phyloP scores from a whole-genome alignment of 352 stramenopile genomes.

The Globisporangium recalcitrans region DNA sequence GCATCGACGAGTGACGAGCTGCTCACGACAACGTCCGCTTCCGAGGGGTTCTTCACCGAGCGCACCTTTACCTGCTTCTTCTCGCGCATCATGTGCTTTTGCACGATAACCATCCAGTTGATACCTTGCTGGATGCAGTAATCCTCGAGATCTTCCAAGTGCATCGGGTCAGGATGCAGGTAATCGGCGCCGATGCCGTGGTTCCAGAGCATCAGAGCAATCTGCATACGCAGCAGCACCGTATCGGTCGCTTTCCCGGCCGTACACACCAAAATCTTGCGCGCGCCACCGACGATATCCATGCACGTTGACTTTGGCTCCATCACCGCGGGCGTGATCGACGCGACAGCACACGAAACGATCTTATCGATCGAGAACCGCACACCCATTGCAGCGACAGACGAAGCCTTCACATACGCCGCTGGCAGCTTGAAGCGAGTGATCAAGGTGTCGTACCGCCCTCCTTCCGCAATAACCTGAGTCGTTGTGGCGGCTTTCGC shows the following conservation, averaged over 20 bases:
- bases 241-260: conserved; percentile 67
- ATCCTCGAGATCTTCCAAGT: conserved; percentile 79
- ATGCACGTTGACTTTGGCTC: conserved; percentile 31
- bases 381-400: conserved; percentile 75
- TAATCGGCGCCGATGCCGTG: conserved; percentile 74
- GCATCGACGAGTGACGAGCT: conserved; percentile 59
- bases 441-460: conserved; percentile 78
- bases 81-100: conserved; percentile 77
- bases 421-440: conserved; percentile 80
- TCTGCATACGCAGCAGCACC: conserved; percentile 72
- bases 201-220: conserved; percentile 70
- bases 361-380: conserved; percentile 87
- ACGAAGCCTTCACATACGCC: conserved; percentile 63
- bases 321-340: conserved; percentile 23
- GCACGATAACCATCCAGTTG: conserved; percentile 83
- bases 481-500: conserved; percentile 27
- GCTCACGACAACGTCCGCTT: conserved; percentile 65
- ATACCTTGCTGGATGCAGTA: conserved; percentile 74
- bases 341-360: conserved; percentile 57
- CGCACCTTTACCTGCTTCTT: conserved; percentile 86
- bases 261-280: conserved; percentile 73
- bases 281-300: conserved; percentile 34
- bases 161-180: conserved; percentile 71
- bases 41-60: conserved; percentile 56
- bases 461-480: conserved; percentile 78